Percentiles rank a stretch among this genome's conserved stretches.
These are phyloP conservation scores for Phytophthora idaei DNA, from an alignment of 352 stramenopile species.

Conservation along the genomic window DNA sequence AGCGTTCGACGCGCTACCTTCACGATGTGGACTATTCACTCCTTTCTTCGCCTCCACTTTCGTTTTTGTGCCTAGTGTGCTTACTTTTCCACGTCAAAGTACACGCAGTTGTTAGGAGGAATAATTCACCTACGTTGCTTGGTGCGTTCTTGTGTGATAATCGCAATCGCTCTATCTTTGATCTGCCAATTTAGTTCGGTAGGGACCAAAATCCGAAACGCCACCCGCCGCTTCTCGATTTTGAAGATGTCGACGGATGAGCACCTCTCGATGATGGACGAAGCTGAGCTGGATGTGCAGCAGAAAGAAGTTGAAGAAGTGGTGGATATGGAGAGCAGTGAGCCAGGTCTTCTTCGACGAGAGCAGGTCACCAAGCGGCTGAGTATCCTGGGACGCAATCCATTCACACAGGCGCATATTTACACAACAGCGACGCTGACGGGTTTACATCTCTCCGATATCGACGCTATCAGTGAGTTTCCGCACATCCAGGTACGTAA, in stretches of 20 bases:
- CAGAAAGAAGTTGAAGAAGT: background rate
- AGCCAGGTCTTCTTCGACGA: slow-evolving; percentile 28
- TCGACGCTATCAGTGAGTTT: slow-evolving; percentile 54
- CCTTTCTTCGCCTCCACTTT: slow-evolving; percentile 13
- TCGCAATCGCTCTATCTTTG: background rate
- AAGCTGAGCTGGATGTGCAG: slow-evolving; percentile 5
- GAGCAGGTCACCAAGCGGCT: slow-evolving; percentile 46
- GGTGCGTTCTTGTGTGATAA: background rate
- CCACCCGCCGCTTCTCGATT: slow-evolving; percentile 14
- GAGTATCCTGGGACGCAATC: slow-evolving; percentile 62
- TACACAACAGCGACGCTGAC: slow-evolving; percentile 63
- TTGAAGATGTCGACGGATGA: slow-evolving; percentile 18
- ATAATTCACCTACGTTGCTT: slow-evolving; percentile 19
- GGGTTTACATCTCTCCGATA: slow-evolving; percentile 44
- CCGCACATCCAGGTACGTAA: slow-evolving; percentile 59
- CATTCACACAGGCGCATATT: slow-evolving; percentile 66
- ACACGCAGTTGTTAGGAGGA: slow-evolving; percentile 20
- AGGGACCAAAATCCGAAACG: slow-evolving; percentile 16
- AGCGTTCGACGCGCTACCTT: slow-evolving; percentile 33
- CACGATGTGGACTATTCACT: slow-evolving; percentile 29
- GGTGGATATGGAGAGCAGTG: background rate
- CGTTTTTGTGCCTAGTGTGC: slow-evolving; percentile 8
- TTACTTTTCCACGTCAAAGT: slow-evolving; percentile 31
- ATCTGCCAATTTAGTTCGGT: background rate
- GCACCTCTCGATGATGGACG: background rate